Evolutionary conservation across 495 filamentous ascomycete genomes (phyloP).

Genomic region (Penicillium daleae): DNA sequence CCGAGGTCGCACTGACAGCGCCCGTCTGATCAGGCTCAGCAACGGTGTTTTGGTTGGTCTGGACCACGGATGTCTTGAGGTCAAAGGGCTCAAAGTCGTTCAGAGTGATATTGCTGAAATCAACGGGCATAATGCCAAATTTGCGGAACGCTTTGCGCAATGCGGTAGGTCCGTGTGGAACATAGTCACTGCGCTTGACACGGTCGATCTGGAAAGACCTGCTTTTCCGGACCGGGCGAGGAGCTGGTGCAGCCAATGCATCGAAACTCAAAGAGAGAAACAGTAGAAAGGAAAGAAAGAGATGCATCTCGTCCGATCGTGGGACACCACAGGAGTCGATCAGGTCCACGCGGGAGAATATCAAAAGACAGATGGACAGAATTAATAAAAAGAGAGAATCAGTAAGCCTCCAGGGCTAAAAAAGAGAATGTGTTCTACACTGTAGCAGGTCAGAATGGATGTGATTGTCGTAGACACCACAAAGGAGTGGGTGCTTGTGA

Average conservation of each 20-base stretch:
- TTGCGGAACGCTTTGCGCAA: constrained; percentile 67
- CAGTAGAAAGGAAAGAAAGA: constrained; percentile 34
- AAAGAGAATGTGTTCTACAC: background rate
- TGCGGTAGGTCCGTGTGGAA: constrained; percentile 57
- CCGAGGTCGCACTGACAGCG: constrained; percentile 62
- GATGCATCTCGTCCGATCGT: constrained; percentile 32
- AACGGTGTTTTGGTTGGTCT: constrained; percentile 20
- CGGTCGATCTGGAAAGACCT: constrained; percentile 64
- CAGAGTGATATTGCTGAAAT: constrained; percentile 33
- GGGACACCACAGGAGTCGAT: constrained; percentile 13
- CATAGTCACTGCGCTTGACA: constrained; percentile 55
- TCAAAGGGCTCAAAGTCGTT: constrained; percentile 41
- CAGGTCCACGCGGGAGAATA: constrained; percentile 17
- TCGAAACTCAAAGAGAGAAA: constrained; percentile 44
- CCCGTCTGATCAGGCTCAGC: constrained; percentile 49
- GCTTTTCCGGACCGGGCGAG: constrained; percentile 31
- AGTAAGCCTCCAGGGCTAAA: constrained; percentile 13
- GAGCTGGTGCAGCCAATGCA: constrained; percentile 39
- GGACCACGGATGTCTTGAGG: constrained; percentile 22
- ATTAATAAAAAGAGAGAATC: background rate
- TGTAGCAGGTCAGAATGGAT: background rate
- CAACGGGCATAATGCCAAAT: constrained; percentile 52
- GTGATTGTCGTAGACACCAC: background rate
- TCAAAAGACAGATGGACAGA: constrained; percentile 9
- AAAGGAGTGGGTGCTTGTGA: constrained; percentile 8